Evolutionary conservation across 306 rosid species (phyloP).

Genomic region (Rubus parviflorus): DNA sequence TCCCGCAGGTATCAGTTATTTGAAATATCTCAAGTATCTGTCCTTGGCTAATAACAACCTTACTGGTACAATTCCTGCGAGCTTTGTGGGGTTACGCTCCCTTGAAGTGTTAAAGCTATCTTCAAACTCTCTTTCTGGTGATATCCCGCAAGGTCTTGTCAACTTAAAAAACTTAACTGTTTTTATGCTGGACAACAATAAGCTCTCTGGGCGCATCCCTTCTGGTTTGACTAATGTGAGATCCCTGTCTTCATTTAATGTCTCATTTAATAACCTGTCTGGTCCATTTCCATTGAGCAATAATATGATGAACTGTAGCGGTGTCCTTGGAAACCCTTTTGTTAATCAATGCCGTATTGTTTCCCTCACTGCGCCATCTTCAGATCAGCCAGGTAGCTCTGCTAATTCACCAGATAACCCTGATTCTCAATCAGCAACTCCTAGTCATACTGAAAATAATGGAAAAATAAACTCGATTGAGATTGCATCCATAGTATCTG

Average conservation of each 20-base stretch:
- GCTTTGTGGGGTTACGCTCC: constrained; percentile 25
- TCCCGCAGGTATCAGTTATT: constrained; percentile 26
- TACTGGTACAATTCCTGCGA: constrained; percentile 35
- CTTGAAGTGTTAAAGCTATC: constrained; percentile 40
- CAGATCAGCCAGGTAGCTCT: constrained; percentile 14
- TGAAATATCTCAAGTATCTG: constrained; percentile 39
- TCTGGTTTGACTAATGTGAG: constrained; percentile 20
- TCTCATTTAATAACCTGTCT: constrained; percentile 30
- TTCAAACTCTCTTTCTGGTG: constrained; percentile 36
- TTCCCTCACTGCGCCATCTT: constrained; percentile 13
- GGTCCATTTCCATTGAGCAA: constrained; percentile 29
- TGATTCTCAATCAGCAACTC: constrained; percentile 11
- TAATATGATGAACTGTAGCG: constrained; percentile 29
- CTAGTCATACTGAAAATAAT: not conserved
- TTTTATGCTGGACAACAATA: constrained; percentile 34
- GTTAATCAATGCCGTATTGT: constrained; percentile 26
- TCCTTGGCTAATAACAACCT: constrained; percentile 39
- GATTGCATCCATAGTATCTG: constrained; percentile 37
- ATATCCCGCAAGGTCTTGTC: constrained; percentile 33
- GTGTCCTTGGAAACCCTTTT: constrained; percentile 27
- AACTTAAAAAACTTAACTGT: constrained; percentile 30
- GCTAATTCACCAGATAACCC: not conserved
- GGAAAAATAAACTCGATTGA: constrained; percentile 29
- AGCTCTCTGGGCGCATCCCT: constrained; percentile 32
- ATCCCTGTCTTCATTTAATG: constrained; percentile 28